Conservation (phyloP, 257 asterid genomes). For the Catharanthus roseus region DNA sequence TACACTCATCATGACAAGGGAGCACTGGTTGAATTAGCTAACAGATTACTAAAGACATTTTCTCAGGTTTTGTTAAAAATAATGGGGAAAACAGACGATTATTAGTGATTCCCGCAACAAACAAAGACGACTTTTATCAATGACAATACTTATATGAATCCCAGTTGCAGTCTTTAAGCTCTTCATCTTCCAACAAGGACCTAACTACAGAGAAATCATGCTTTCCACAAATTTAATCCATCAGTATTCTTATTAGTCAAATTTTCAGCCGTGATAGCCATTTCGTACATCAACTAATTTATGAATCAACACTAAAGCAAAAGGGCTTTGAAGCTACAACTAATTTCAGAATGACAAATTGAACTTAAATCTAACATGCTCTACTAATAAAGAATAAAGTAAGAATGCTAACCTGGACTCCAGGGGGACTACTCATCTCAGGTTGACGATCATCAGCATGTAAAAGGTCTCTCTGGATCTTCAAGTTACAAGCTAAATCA, state of each 20-base stretch:
- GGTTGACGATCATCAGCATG: conserved; percentile 17
- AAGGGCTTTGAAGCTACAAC: background rate
- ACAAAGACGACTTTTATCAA: background rate
- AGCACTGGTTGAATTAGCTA: background rate
- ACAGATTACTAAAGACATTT: background rate
- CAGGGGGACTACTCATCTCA: conserved; percentile 20
- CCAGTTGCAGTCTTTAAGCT: background rate
- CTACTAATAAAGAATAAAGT: background rate
- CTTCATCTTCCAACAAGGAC: background rate
- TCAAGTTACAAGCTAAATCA: conserved; percentile 22
- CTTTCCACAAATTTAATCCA: background rate
- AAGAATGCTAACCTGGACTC: conserved; percentile 42
- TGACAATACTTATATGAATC: background rate
- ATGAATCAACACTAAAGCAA: background rate
- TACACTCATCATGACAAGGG: background rate
- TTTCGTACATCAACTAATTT: background rate
- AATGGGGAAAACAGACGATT: background rate
- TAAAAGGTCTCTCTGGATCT: conserved; percentile 19
- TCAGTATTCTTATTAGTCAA: background rate
- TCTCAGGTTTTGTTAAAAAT: background rate
- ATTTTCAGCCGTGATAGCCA: background rate
- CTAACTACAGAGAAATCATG: background rate
- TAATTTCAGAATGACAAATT: background rate
- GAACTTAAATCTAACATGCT: background rate
- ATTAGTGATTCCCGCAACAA: background rate